Percentiles rank a stretch among this genome's conserved stretches.
phyloP scores from a whole-genome alignment of 73 alveolate genomes.

The Tetrahymena thermophila region DNA sequence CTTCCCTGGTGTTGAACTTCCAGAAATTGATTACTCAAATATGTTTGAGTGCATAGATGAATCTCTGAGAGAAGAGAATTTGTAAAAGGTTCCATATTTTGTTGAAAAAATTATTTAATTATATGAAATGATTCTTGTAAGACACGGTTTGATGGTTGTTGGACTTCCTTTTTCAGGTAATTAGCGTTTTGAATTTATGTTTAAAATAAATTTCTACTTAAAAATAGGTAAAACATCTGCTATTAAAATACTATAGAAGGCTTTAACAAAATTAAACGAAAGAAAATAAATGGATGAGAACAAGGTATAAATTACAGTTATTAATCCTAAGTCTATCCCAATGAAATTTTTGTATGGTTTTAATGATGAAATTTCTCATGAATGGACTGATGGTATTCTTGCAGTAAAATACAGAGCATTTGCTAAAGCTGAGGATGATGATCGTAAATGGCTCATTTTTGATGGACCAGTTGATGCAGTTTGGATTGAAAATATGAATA shows the following conservation, averaged over 20 bases:
- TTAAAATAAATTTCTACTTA: background rate
- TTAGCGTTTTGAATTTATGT: conserved; percentile 7
- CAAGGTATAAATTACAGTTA: conserved; percentile 50
- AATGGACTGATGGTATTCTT: conserved; percentile 93
- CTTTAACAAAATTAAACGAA: conserved; percentile 70
- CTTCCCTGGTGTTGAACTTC: conserved; percentile 61
- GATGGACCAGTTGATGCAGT: conserved; percentile 99
- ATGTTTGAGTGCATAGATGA: conserved; percentile 54
- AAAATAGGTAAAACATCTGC: conserved; percentile 79
- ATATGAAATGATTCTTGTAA: conserved; percentile 78
- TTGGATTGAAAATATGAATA: conserved; percentile 96
- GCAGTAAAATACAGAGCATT: conserved; percentile 78
- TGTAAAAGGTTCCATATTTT: conserved; percentile 54
- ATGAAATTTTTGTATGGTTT: conserved; percentile 81
- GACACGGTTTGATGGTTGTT: conserved; percentile 92
- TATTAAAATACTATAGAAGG: conserved; percentile 60
- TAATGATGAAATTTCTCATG: conserved; percentile 79
- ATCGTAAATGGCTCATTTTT: conserved; percentile 86
- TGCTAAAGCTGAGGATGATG: conserved; percentile 81
- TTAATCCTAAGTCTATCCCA: conserved; percentile 90
- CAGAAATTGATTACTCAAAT: conserved; percentile 46
- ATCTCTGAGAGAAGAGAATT: conserved; percentile 54
- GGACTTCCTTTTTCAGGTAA: conserved; percentile 62
- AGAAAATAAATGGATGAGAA: conserved; percentile 59
- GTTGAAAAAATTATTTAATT: conserved; percentile 68